Evolutionary conservation across 2,329 filamentous ascomycete species (phyloP).

Genomic region (Venturia aucupariae): DNA sequence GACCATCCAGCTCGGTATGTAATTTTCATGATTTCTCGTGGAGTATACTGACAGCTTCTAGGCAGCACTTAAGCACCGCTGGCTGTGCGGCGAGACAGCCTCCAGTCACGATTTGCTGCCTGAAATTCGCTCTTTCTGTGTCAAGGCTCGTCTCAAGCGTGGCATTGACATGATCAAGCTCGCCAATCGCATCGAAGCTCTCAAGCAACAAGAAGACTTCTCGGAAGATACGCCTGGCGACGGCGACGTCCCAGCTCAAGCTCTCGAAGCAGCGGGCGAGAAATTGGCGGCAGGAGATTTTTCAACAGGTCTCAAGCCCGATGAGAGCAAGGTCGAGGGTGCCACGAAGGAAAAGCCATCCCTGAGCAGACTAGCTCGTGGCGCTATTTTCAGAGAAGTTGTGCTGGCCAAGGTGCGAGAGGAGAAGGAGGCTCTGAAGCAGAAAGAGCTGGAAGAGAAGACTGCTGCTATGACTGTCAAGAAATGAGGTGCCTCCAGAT

Average conservation of each 20-base stretch:
- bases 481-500: background rate
- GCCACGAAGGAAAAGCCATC: conserved; percentile 16
- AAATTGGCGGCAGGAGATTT: conserved; percentile 27
- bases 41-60: conserved; percentile 26
- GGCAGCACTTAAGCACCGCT: conserved; percentile 72
- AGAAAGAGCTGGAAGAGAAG: conserved; percentile 55
- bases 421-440: conserved; percentile 78
- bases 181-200: conserved; percentile 84
- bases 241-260: conserved; percentile 53
- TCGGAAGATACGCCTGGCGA: conserved; percentile 55
- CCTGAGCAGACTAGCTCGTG: conserved; percentile 50
- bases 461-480: background rate
- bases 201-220: conserved; percentile 90
- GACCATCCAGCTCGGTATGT: conserved; percentile 65
- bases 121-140: conserved; percentile 90
- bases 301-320: conserved; percentile 21
- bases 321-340: conserved; percentile 17
- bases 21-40: background rate
- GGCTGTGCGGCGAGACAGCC: conserved; percentile 85
- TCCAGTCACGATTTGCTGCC: conserved; percentile 95
- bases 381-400: conserved; percentile 84
- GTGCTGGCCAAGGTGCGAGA: conserved; percentile 89
- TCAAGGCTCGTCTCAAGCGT: conserved; percentile 80
- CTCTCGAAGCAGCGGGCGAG: conserved; percentile 46
- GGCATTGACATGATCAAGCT: conserved; percentile 96